Percentiles rank a stretch among this genome's conserved stretches.
Evolutionary conservation across 2,329 filamentous ascomycete species (phyloP).

Genomic region (Aschersonia sp.): DNA sequence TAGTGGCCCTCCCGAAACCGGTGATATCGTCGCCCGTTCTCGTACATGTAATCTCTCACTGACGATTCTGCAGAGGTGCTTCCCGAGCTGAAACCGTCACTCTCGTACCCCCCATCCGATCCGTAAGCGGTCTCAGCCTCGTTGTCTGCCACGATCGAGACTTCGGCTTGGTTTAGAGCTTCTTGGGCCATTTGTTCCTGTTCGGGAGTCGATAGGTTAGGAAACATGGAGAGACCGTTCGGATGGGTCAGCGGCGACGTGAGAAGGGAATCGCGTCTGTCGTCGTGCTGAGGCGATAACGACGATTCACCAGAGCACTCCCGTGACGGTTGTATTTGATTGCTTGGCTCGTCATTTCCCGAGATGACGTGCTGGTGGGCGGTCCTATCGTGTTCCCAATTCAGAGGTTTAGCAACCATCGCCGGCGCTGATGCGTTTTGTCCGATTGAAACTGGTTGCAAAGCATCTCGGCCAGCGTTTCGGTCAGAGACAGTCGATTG

Average conservation of each 20-base stretch:
- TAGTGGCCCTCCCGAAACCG: slow-evolving; percentile 38
- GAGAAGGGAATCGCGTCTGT: slow-evolving; percentile 9
- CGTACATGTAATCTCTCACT: slow-evolving; percentile 34
- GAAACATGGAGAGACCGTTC: slow-evolving; percentile 22
- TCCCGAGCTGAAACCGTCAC: slow-evolving; percentile 18
- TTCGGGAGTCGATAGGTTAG: slow-evolving; percentile 17
- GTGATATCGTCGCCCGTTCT: slow-evolving; percentile 46
- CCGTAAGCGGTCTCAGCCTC: slow-evolving; percentile 7
- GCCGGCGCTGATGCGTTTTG: too few relatives aligned
- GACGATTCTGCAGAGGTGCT: slow-evolving; percentile 23
- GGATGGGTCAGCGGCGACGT: slow-evolving; percentile 20
- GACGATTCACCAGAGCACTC: background rate
- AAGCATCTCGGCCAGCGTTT: too few relatives aligned
- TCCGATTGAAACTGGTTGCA: too few relatives aligned
- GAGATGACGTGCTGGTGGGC: background rate
- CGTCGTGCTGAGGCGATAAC: background rate
- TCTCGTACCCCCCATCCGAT: slow-evolving; percentile 23
- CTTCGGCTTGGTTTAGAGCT: slow-evolving; percentile 20
- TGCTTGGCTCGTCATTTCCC: background rate
- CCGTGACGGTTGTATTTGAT: background rate
- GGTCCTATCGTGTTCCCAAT: too few relatives aligned
- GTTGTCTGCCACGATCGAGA: slow-evolving; percentile 20
- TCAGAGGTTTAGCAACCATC: too few relatives aligned
- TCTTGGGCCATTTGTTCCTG: slow-evolving; percentile 21
- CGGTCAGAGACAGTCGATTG: too few relatives aligned